Percentiles rank a stretch among this genome's conserved stretches.
Evolutionary conservation across 163 green algal species (phyloP).

Genomic region (Scenedesmus sp.): DNA sequence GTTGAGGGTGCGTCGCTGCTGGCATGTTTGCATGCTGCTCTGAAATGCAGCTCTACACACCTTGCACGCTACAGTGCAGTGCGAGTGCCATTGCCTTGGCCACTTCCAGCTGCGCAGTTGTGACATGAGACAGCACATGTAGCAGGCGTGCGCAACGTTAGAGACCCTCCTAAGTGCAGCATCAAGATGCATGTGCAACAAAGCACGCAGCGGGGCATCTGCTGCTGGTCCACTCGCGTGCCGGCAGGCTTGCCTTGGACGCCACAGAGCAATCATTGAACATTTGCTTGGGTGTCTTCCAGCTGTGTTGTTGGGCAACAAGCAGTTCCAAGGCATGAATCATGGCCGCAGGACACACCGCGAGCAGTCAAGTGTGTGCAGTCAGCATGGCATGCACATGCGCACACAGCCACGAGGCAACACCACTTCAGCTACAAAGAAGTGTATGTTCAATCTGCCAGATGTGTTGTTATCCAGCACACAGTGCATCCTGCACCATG

Average conservation of each 20-base stretch:
- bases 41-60: not conserved
- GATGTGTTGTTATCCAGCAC: too few relatives aligned
- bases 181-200: constrained; percentile 12
- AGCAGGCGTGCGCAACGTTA: constrained; percentile 35
- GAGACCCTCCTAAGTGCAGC: constrained; percentile 42
- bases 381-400: not conserved
- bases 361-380: not conserved
- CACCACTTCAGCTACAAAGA: not conserved
- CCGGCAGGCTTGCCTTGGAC: constrained; percentile 15
- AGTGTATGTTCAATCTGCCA: not conserved
- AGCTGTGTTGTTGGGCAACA: constrained; percentile 24
- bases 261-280: constrained; percentile 25
- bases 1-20: not conserved
- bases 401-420: not conserved
- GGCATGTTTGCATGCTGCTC: not conserved
- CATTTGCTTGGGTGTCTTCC: constrained; percentile 16
- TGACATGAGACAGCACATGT: constrained; percentile 13
- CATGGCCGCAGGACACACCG: not conserved
- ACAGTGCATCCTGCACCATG: too few relatives aligned
- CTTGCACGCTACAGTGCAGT: constrained; percentile 45
- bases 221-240: not conserved
- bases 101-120: constrained; percentile 48
- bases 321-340: not conserved
- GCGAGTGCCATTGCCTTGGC: constrained; percentile 48
- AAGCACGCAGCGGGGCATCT: not conserved